These are phyloP conservation scores for Boletus rufocinnamomeus DNA, from an alignment of 768 basidiomycete genomes.

Conservation along the genomic window DNA sequence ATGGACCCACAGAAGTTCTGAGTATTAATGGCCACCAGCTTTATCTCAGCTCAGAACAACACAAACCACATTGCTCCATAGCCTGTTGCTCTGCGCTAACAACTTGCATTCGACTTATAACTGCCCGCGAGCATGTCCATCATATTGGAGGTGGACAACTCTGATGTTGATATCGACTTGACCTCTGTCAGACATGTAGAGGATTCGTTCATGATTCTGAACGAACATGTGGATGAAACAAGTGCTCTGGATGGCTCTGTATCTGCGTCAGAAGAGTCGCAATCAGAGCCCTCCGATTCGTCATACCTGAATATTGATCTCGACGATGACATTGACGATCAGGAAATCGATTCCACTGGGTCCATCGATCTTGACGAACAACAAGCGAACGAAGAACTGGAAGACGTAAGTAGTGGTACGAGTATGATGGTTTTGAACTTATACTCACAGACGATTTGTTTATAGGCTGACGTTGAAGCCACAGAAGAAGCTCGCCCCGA, in stretches of 20 bases:
- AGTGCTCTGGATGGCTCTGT: constrained; percentile 1
- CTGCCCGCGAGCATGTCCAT: constrained; percentile 14
- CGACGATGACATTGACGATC: constrained; percentile 15
- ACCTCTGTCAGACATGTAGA: constrained; percentile 7
- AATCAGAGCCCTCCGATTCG: constrained; percentile 21
- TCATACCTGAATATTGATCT: constrained; percentile 24
- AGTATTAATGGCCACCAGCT: constrained; percentile 8
- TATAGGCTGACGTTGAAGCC: constrained; percentile 22
- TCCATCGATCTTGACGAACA: constrained; percentile 19
- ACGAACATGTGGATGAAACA: constrained; percentile 4
- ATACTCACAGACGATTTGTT: neutral
- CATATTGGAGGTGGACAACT: constrained; percentile 15
- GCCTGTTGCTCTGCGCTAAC: neutral
- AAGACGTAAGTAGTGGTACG: constrained; percentile 13
- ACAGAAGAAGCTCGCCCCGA: constrained; percentile 13
- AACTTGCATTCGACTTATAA: neutral
- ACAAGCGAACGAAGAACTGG: constrained; percentile 7
- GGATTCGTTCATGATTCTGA: constrained; percentile 14
- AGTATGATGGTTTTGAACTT: neutral
- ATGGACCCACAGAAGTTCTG: constrained; percentile 20
- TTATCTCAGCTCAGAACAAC: neutral
- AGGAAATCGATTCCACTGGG: constrained; percentile 15
- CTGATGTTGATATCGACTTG: constrained; percentile 11
- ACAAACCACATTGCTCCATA: neutral
- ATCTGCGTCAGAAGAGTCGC: constrained; percentile 9